Evolutionary conservation across 257 asterid species (phyloP), one percentile per base, ranked within the genome.

Genomic region (Fraxinus excelsior): DNA sequence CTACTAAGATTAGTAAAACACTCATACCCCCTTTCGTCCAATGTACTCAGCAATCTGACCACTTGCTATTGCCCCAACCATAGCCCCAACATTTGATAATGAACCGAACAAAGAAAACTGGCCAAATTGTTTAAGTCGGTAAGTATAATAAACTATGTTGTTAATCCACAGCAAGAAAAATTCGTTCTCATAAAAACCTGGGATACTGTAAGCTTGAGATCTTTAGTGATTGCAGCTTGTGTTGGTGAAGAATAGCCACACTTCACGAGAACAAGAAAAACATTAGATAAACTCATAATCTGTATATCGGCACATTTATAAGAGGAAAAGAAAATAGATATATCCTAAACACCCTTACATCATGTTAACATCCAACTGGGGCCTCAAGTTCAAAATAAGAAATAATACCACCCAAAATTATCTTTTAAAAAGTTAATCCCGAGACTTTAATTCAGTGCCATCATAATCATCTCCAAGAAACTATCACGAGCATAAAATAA

Each of bases 21-120:
- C 26, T 31, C 72, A 25, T 75, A 85, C 88, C 88, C 88, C 88
- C 56, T 85, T 85, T 9, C 28, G 68, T 23, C 99, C 99, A 66
- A 93, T 88, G 82, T 95, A 93, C 88, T 95, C 99, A 3, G 99
- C 96, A 78, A 95, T 93, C 78, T 95, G 99, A 78, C 98, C 99
- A 78, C 99, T 95, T 56, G 98, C 89, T 78, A 95, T 89, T 74
- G 99, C 99, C 80, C 99, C 99, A 62, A 93, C 98, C 99, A 95
- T 93, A 65, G 99, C 98, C 64, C 99, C 99, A 72, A 91, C 99
- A 75, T 95, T 95, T 3, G 97, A 88, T 37, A 95, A 85, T 58
- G 99, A 95, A 78, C 99, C 99, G 51, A 95, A 95, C 32, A 90
- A 66, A 51, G 99, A 95, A 83, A 92, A 95, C 99, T 95, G 89